Percentiles rank a stretch among this genome's conserved stretches.
Conservation (phyloP, 2,329 filamentous ascomycete genomes). For the Calycina herbarum region DNA sequence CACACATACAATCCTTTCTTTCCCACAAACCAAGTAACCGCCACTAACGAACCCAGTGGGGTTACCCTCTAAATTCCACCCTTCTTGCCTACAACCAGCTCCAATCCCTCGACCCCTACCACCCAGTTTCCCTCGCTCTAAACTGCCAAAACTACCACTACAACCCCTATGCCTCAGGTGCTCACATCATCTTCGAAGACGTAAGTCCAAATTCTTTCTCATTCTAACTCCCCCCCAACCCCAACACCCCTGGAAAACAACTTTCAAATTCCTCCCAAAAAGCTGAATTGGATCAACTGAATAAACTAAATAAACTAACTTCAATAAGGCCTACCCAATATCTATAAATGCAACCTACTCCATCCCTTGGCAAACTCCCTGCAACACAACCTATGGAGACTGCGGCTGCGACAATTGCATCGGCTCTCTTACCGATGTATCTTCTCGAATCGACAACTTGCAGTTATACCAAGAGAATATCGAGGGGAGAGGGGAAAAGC, state of each 20-base stretch:
- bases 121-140: slow-evolving; percentile 49
- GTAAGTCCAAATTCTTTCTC: slow-evolving; percentile 9
- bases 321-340: slow-evolving; percentile 43
- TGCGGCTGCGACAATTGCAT: slow-evolving; percentile 52
- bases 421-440: slow-evolving; percentile 33
- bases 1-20: too few relatives aligned
- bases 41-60: slow-evolving; percentile 6
- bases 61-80: slow-evolving; percentile 44
- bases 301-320: too few relatives aligned
- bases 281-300: too few relatives aligned
- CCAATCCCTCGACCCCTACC: slow-evolving; percentile 48
- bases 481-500: slow-evolving; percentile 38
- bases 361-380: slow-evolving; percentile 45
- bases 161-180: slow-evolving; percentile 46
- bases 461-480: slow-evolving; percentile 42
- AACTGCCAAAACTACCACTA: slow-evolving; percentile 55
- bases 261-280: too few relatives aligned
- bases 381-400: slow-evolving; percentile 50
- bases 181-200: slow-evolving; percentile 51
- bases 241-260: too few relatives aligned
- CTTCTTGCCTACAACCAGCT: slow-evolving; percentile 44
- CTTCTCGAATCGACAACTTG: slow-evolving; percentile 43
- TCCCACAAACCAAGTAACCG: too few relatives aligned
- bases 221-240: too few relatives aligned
- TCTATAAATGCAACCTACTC: slow-evolving; percentile 47